Base-by-base conservation (phyloP, 208 protist genomes). In the Crithidia bombi region DNA sequence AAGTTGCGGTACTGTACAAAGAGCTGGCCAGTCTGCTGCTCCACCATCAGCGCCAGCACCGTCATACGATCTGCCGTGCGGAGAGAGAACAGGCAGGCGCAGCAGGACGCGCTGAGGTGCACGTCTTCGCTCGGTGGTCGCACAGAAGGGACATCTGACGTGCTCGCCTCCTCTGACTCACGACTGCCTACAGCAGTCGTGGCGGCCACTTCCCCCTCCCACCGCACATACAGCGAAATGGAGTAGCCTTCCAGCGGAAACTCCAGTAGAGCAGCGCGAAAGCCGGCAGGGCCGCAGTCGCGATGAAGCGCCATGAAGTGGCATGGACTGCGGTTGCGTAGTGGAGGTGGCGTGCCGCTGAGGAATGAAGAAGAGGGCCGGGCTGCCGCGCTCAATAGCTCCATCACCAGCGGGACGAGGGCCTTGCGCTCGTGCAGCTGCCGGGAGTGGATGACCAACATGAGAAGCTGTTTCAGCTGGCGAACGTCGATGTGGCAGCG, bases 181-280 rank as follows among this genome's bases (percentile, higher is more conserved):
- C 17, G 43, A n/a, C 17, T 23, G 43, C 19, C n/a, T n/a, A n/a
- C 36, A 35, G 44, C 68, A 21, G 38, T 14, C 10, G 43, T 47
- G 17, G 23, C 19, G 15, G 0, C 38, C 17, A 64, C 28, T 7
- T 57, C 55, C 12, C 58, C 58, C 55, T 96, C 91, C 32, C 84
- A 65, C 3, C 91, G 83, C 65, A 92, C 7, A 75, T 82, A 92
- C 55, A 96, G 64, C 50, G 75, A 83, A 17, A 93, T 72, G 12
- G 86, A 82, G 73, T 96, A 96, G 23, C 86, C 91, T 12, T 93
- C 88, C 5, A 65, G 69, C 11, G 87, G 81, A 65, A 90, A 86
- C 17, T 91, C 81, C 0, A 58, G 59, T 23, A 96, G 54, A 2
- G 83, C 51, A 7, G 81, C 87, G 47, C 74, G 78, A 14, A 96